Percentiles rank a stretch among this genome's conserved stretches.
Conservation (phyloP, 306 rosid genomes). For the Vicia sativa region DNA sequence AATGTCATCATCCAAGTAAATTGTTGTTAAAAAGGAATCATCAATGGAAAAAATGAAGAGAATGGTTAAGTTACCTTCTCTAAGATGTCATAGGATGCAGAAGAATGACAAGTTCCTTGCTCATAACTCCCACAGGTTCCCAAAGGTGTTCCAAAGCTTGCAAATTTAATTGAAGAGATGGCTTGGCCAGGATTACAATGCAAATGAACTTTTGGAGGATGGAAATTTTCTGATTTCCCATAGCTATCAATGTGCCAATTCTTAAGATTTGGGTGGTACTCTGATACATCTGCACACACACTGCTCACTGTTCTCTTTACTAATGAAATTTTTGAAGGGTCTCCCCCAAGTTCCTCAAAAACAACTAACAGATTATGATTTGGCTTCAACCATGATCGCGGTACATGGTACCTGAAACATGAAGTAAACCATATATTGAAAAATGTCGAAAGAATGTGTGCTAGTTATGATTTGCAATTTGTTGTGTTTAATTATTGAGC, state of each 20-base stretch:
- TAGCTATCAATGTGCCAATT: slow-evolving; percentile 95
- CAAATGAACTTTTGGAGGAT: slow-evolving; percentile 85
- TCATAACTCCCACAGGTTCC: slow-evolving; percentile 96
- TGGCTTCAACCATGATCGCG: slow-evolving; percentile 94
- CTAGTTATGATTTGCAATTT: too few relatives aligned
- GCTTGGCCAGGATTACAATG: slow-evolving; percentile 75
- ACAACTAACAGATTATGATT: slow-evolving; percentile 73
- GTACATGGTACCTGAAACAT: slow-evolving; percentile 90
- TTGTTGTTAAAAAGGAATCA: background rate
- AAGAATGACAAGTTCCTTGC: slow-evolving; percentile 86
- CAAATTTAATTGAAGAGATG: slow-evolving; percentile 88
- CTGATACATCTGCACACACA: slow-evolving; percentile 89
- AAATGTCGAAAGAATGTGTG: too few relatives aligned
- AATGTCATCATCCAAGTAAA: slow-evolving; percentile 15
- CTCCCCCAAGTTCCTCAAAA: slow-evolving; percentile 97
- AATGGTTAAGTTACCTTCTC: slow-evolving; percentile 65
- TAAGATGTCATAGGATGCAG: slow-evolving; percentile 64
- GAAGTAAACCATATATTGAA: slow-evolving; percentile 10
- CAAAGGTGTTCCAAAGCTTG: slow-evolving; percentile 95
- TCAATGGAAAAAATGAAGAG: slow-evolving; percentile 14
- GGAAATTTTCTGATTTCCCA: slow-evolving; percentile 78
- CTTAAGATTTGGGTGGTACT: slow-evolving; percentile 85
- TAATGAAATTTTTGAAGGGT: slow-evolving; percentile 77
- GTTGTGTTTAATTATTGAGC: too few relatives aligned
- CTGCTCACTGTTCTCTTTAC: slow-evolving; percentile 81